Conservation (phyloP, 2,329 filamentous ascomycete genomes). For the Fonsecaea erecta region DNA sequence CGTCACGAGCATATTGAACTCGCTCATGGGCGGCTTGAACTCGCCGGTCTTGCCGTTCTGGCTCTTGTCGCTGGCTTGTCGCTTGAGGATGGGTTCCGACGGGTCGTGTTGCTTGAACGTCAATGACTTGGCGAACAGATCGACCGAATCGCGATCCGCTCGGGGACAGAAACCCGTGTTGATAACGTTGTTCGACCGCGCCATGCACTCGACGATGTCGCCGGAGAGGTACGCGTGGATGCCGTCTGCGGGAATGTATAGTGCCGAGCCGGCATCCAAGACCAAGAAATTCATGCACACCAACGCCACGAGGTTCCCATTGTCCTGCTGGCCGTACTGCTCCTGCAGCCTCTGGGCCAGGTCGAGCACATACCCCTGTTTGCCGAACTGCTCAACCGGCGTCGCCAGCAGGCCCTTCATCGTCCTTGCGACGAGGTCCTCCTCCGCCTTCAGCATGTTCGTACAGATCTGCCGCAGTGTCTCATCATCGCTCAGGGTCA, state of each 20-base stretch:
- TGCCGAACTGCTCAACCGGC: slow-evolving; percentile 55
- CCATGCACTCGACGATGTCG: slow-evolving; percentile 80
- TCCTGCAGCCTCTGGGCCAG: slow-evolving; percentile 67
- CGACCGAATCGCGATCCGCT: slow-evolving; percentile 66
- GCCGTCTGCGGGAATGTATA: slow-evolving; percentile 74
- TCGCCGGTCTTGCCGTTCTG: slow-evolving; percentile 64
- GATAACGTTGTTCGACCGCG: slow-evolving; percentile 73
- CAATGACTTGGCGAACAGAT: slow-evolving; percentile 66
- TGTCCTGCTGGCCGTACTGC: slow-evolving; percentile 68
- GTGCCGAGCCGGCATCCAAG: slow-evolving; percentile 67
- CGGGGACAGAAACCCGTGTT: slow-evolving; percentile 75
- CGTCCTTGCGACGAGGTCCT: slow-evolving; percentile 58
- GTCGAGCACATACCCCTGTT: slow-evolving; percentile 64
- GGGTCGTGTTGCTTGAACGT: slow-evolving; percentile 67
- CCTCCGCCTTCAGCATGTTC: slow-evolving; percentile 60
- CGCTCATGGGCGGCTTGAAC: slow-evolving; percentile 70
- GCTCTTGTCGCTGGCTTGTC: slow-evolving; percentile 56
- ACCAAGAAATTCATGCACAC: slow-evolving; percentile 75
- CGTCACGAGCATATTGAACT: slow-evolving; percentile 71
- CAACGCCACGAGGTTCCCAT: slow-evolving; percentile 70
- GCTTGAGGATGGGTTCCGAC: slow-evolving; percentile 61
- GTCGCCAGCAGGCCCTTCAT: slow-evolving; percentile 58
- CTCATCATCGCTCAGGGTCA: slow-evolving; percentile 56
- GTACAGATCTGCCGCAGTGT: slow-evolving; percentile 62
- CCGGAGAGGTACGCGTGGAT: slow-evolving; percentile 75